Base-by-base conservation (phyloP, 2,329 filamentous ascomycete species). In the Cladosporium sp. region DNA sequence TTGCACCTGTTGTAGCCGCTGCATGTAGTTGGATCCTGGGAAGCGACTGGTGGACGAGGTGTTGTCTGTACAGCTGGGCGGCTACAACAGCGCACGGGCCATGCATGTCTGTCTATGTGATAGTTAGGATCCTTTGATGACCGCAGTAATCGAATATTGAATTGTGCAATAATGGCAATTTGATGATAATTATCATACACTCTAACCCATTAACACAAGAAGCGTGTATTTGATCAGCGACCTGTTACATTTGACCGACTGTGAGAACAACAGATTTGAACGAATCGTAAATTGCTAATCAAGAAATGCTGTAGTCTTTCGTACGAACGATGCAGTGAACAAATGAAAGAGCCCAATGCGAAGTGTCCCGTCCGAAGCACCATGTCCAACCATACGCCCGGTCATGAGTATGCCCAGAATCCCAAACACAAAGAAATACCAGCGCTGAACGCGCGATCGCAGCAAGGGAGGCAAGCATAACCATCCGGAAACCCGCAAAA, bases 21-120 rank as follows among this genome's bases (percentile, higher is more conserved):
- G 61, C 44, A 49, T 57, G 61, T 52, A 57, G 61, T 64, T 54
- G 59, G 51, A 44, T 12, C 32, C 26, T 21, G 51, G 14, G 61
- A 64, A 64, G 51, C 61, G 61, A 57, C 21, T 64, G 61, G 61
- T 64, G 51, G 51, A 52, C 24, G 47, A 32, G 18, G 61, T 64
- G 51, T 21, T 57, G 61, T 64, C 61, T 52, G 47, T 41, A 32
- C 15, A 24, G 55, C 41, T 51, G 21, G 47, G 47, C 47, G 60
- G 30, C 38, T 51, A 38, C 14, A 34, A 28, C 41, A 24, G 18
- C 59, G 59, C 59, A 61, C 59, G 59, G 59, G 21, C 59, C 59
- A 59, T 1, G 21, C 8, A 24, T 4, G 10, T 38, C 14, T 8
- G 24, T 28, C 14, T 47, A 47, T 47, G 41, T 47, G 41, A 47